phyloP scores from a whole-genome alignment of 768 basidiomycete species.

The Mycena floridula region DNA sequence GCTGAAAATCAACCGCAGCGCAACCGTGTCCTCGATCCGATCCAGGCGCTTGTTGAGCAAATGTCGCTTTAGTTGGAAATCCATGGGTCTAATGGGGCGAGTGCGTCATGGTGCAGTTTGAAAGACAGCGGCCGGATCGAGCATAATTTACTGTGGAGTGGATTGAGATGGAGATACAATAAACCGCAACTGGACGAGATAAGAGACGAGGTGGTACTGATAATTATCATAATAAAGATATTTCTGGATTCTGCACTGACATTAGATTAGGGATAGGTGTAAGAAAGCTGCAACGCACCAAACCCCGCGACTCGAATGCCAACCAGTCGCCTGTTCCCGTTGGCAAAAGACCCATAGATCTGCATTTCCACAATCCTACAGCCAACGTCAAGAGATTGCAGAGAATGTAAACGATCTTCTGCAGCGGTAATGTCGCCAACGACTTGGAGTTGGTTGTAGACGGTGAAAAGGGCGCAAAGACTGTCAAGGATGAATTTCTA shows the following conservation, averaged over 20 bases:
- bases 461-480: slow-evolving; percentile 71
- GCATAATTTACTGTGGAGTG: too few species aligned
- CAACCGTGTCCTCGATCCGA: too few species aligned
- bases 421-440: slow-evolving; percentile 52
- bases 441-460: slow-evolving; percentile 44
- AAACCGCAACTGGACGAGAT: too few species aligned
- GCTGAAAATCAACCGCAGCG: too few species aligned
- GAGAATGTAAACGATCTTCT: slow-evolving; percentile 64
- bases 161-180: too few species aligned
- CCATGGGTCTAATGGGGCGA: neutral
- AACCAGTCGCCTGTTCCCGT: slow-evolving; percentile 93
- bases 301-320: slow-evolving; percentile 79
- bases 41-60: too few species aligned
- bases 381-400: slow-evolving; percentile 75
- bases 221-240: slow-evolving; percentile 30
- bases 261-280: neutral
- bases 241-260: slow-evolving; percentile 33
- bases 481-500: slow-evolving; percentile 24
- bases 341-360: slow-evolving; percentile 86
- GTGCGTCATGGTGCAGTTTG: neutral
- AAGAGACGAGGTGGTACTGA: too few species aligned
- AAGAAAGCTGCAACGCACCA: slow-evolving; percentile 38
- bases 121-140: neutral
- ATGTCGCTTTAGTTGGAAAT: neutral
- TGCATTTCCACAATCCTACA: slow-evolving; percentile 91